These are phyloP conservation scores for Lepidium sativum DNA, from an alignment of 345 rosid species.

Conservation along the genomic window DNA sequence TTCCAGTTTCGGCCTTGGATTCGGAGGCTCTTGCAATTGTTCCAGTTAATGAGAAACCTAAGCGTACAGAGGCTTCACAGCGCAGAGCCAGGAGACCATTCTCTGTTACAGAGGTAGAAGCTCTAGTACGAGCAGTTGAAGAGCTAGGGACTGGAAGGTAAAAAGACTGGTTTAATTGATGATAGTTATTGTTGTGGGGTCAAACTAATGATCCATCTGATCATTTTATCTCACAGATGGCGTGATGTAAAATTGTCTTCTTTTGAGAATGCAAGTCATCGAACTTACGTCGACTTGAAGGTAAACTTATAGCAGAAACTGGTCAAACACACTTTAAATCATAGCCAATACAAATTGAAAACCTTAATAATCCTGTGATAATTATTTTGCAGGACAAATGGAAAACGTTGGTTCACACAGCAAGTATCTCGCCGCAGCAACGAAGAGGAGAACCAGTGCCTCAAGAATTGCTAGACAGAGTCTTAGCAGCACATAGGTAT, in stretches of 20 bases:
- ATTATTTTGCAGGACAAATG: slow-evolving; percentile 71
- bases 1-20: slow-evolving; percentile 40
- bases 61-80: slow-evolving; percentile 66
- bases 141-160: slow-evolving; percentile 95
- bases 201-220: background rate
- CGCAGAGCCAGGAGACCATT: slow-evolving; percentile 98
- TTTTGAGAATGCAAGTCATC: slow-evolving; percentile 62
- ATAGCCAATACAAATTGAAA: background rate
- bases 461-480: slow-evolving; percentile 80
- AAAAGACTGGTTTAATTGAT: background rate
- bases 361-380: background rate
- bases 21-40: slow-evolving; percentile 49
- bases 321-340: background rate
- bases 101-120: slow-evolving; percentile 93
- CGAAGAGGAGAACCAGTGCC: slow-evolving; percentile 98
- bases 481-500: slow-evolving; percentile 68
- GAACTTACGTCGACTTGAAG: slow-evolving; percentile 86
- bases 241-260: slow-evolving; percentile 71
- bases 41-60: slow-evolving; percentile 52
- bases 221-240: slow-evolving; percentile 52
- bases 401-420: slow-evolving; percentile 97
- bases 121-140: slow-evolving; percentile 86
- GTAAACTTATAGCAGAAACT: slow-evolving; percentile 22
- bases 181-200: background rate
- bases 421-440: slow-evolving; percentile 80